Conservation (phyloP, 139 green algal species). For the Tetratostichococcus sp. region DNA sequence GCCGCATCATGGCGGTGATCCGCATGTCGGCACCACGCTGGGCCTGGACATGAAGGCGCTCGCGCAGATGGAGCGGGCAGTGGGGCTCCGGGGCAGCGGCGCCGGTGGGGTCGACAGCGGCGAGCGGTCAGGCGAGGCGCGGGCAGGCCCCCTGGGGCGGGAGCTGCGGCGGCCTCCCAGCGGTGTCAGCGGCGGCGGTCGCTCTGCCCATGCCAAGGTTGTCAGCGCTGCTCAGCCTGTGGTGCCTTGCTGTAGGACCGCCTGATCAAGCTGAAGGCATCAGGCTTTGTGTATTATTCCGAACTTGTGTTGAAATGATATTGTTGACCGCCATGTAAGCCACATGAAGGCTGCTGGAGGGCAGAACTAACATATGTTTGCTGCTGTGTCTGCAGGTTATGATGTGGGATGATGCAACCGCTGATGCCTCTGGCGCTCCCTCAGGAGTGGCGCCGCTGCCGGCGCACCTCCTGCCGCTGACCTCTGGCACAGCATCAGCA, state of each 20-base stretch:
- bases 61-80: background rate
- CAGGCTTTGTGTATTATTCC: too few relatives aligned
- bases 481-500: too few relatives aligned
- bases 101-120: too few relatives aligned
- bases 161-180: background rate
- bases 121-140: background rate
- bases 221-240: too few relatives aligned
- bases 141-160: too few relatives aligned
- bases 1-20: background rate
- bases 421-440: too few relatives aligned
- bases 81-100: background rate
- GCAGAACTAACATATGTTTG: too few relatives aligned
- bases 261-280: too few relatives aligned
- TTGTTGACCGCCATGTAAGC: too few relatives aligned
- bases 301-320: too few relatives aligned
- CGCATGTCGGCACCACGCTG: background rate
- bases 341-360: too few relatives aligned
- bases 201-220: background rate
- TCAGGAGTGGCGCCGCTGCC: background rate
- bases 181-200: background rate
- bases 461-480: background rate
- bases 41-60: conserved; percentile 1
- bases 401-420: background rate
- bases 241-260: too few relatives aligned
- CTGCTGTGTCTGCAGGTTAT: background rate